Evolutionary conservation across 73 alveolate genomes (phyloP).

Genomic region (Durusdinium trenchii): DNA sequence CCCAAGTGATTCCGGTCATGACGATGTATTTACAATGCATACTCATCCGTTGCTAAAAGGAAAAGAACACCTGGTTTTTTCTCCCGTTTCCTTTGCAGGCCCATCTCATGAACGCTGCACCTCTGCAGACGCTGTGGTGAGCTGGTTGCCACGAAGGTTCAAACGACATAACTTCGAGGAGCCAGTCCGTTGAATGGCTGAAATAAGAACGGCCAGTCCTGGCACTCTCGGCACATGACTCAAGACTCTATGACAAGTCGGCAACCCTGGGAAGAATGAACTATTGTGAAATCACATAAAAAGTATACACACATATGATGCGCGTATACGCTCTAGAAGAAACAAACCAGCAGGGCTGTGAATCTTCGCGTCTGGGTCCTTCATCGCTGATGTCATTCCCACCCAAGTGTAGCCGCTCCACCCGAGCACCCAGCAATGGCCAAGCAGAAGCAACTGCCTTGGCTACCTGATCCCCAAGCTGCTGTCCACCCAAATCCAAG

Average conservation of each 20-base stretch:
- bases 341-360: neutral
- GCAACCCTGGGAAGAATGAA: too few relatives aligned
- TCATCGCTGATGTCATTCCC: conserved; percentile 71
- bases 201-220: conserved; percentile 29
- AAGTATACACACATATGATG: neutral
- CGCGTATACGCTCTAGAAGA: neutral
- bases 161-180: conserved; percentile 60
- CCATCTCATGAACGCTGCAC: too few relatives aligned
- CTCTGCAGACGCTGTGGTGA: conserved; percentile 38
- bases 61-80: too few relatives aligned
- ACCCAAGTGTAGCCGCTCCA: conserved; percentile 68
- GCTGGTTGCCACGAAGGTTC: conserved; percentile 60
- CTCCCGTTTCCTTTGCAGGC: too few relatives aligned
- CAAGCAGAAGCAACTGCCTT: conserved; percentile 16
- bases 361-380: neutral
- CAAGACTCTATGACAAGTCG: neutral
- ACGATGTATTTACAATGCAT: too few relatives aligned
- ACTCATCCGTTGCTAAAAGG: too few relatives aligned
- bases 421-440: neutral
- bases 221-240: neutral
- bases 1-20: too few relatives aligned
- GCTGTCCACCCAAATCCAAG: conserved; percentile 58
- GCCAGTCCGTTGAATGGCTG: neutral
- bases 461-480: conserved; percentile 35
- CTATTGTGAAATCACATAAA: too few relatives aligned